Evolutionary conservation across 2,329 filamentous ascomycete species (phyloP).

Genomic region (Alternaria novae-zelandiae): DNA sequence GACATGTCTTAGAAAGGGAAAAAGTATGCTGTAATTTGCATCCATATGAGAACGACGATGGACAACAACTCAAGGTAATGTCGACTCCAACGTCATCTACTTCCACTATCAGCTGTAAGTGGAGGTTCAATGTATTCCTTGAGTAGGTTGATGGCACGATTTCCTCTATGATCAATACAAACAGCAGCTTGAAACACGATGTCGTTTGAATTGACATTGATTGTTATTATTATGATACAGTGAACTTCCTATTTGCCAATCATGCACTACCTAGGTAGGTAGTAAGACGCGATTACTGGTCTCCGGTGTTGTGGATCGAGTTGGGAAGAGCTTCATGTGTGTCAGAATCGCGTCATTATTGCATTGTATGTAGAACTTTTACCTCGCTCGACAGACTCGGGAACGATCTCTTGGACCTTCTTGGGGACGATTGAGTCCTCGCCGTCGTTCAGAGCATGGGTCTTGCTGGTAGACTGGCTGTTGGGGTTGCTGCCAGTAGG

Average conservation of each 20-base stretch:
- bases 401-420: constrained; percentile 53
- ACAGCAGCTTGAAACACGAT: too few relatives aligned
- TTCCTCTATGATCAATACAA: too few relatives aligned
- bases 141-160: too few relatives aligned
- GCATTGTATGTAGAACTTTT: background rate
- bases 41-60: too few relatives aligned
- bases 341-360: background rate
- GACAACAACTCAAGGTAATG: too few relatives aligned
- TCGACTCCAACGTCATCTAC: too few relatives aligned
- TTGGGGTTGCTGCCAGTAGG: constrained; percentile 46
- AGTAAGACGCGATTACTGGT: constrained; percentile 15
- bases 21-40: too few relatives aligned
- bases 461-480: constrained; percentile 42
- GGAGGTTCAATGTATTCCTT: too few relatives aligned
- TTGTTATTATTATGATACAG: background rate
- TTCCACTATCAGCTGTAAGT: too few relatives aligned
- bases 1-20: background rate
- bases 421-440: constrained; percentile 51
- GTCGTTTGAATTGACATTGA: background rate
- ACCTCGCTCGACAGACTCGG: constrained; percentile 53
- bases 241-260: too few relatives aligned
- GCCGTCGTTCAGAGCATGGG: constrained; percentile 49
- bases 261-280: too few relatives aligned
- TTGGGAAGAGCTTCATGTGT: constrained; percentile 45
- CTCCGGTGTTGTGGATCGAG: constrained; percentile 51